These are phyloP conservation scores for Leccinum subtestaceum DNA, from an alignment of 768 basidiomycete species.

Conservation along the genomic window DNA sequence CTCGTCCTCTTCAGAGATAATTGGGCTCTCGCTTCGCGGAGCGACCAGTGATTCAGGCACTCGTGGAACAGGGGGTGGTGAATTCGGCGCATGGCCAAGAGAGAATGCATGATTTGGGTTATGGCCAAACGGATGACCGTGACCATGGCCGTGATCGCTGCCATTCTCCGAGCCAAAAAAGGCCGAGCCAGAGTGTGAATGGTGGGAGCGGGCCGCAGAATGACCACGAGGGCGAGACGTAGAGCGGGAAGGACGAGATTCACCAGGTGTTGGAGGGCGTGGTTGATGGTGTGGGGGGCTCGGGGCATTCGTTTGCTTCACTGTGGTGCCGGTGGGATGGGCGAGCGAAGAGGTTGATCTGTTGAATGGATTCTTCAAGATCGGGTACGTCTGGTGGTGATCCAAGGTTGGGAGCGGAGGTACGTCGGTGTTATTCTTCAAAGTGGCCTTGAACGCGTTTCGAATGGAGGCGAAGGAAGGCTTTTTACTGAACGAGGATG, in stretches of 20 bases:
- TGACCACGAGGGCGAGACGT: conserved; percentile 55
- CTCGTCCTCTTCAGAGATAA: conserved; percentile 61
- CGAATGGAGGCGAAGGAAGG: conserved; percentile 83
- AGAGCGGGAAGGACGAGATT: conserved; percentile 33
- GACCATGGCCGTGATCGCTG: conserved; percentile 58
- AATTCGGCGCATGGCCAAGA: conserved; percentile 37
- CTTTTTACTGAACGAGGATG: conserved; percentile 71
- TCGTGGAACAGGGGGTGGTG: conserved; percentile 78
- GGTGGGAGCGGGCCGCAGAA: conserved; percentile 64
- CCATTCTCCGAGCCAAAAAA: conserved; percentile 69
- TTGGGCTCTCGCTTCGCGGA: conserved; percentile 50
- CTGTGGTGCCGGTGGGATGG: conserved; percentile 40
- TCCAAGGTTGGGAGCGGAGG: conserved; percentile 79
- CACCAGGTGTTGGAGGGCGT: conserved; percentile 60
- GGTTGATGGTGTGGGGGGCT: conserved; percentile 48
- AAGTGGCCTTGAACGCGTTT: conserved; percentile 73
- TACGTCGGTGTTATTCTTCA: conserved; percentile 53
- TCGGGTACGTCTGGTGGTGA: conserved; percentile 58
- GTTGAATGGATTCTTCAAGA: conserved; percentile 78
- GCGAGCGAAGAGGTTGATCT: conserved; percentile 76
- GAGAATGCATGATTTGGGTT: conserved; percentile 24
- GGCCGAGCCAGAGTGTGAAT: conserved; percentile 74
- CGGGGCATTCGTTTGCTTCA: conserved; percentile 40
- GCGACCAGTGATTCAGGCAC: conserved; percentile 62
- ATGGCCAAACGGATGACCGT: conserved; percentile 34